A percentile compares a stretch with the other conserved stretches of the same genome.
phyloP scores from a whole-genome alignment of 1,139 yeast genomes.

The Nakaseomyces glabratus region DNA sequence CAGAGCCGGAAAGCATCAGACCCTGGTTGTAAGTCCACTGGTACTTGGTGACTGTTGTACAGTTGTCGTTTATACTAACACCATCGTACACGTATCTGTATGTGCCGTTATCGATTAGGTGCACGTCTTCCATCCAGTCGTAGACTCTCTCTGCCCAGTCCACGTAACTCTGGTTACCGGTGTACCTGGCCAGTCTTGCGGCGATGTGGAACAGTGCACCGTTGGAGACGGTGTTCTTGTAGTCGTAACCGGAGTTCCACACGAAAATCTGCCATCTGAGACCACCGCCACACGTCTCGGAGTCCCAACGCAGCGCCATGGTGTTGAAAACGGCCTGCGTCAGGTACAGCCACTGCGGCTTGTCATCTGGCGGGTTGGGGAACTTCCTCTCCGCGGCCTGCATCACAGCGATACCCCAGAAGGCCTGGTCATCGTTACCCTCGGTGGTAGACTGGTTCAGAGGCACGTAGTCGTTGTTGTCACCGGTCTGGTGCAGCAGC shows the following conservation, averaged over 20 bases:
- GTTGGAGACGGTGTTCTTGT: constrained; percentile 82
- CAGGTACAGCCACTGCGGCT: constrained; percentile 65
- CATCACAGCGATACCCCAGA: constrained; percentile 92
- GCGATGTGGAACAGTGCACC: constrained; percentile 86
- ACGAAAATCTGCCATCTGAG: constrained; percentile 93
- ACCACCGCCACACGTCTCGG: constrained; percentile 68
- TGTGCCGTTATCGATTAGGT: constrained; percentile 43
- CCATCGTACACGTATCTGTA: constrained; percentile 69
- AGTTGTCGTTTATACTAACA: constrained; percentile 52
- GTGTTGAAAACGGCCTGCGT: constrained; percentile 82
- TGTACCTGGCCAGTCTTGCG: constrained; percentile 78
- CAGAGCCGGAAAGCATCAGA: constrained; percentile 68
- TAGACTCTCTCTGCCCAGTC: constrained; percentile 75
- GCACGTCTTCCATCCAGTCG: constrained; percentile 68
- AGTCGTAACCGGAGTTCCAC: constrained; percentile 91
- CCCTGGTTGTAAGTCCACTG: constrained; percentile 93
- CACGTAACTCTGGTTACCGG: constrained; percentile 61
- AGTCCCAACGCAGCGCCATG: constrained; percentile 86
- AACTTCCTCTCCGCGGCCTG: constrained; percentile 86
- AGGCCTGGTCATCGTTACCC: constrained; percentile 96
- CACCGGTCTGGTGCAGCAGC: constrained; percentile 68
- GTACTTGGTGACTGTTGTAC: constrained; percentile 47
- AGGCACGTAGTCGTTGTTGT: constrained; percentile 69
- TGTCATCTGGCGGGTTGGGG: constrained; percentile 53
- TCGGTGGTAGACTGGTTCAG: constrained; percentile 88